phyloP scores from a whole-genome alignment of 169 alveolate genomes.

The Miamiensis avidus region DNA sequence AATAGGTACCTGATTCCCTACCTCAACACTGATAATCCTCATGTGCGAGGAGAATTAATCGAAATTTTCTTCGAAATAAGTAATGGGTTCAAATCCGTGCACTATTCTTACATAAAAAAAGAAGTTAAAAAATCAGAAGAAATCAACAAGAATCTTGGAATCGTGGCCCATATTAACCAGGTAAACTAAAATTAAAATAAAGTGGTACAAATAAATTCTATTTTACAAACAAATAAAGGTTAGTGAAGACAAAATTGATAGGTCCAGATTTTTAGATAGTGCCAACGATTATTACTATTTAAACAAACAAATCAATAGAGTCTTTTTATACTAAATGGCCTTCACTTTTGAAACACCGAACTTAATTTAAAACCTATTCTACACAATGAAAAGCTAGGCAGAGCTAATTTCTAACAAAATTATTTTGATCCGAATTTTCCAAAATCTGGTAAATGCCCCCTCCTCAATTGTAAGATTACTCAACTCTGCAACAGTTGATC shows the following conservation, averaged over 20 bases:
- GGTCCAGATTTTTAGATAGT: slow-evolving; percentile 2
- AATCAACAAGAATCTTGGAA: slow-evolving; percentile 24
- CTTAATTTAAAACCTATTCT: slow-evolving; percentile 2
- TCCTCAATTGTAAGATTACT: background rate
- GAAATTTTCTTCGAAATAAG: slow-evolving; percentile 7
- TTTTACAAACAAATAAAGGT: background rate
- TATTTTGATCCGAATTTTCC: slow-evolving; percentile 3
- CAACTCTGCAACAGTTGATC: slow-evolving; percentile 1
- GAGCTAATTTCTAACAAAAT: slow-evolving; percentile 17
- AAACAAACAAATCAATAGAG: background rate
- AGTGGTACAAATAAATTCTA: no score
- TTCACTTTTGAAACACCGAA: slow-evolving; percentile 20
- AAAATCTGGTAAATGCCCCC: slow-evolving; percentile 18
- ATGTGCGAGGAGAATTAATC: slow-evolving; percentile 8
- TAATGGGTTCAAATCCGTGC: background rate
- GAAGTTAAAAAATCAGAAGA: slow-evolving; percentile 15
- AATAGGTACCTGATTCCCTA: slow-evolving; percentile 1
- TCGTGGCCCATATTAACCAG: slow-evolving; percentile 10
- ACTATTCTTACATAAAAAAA: background rate
- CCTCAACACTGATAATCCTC: slow-evolving; percentile 9
- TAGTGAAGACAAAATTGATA: slow-evolving; percentile 21
- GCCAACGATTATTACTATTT: slow-evolving; percentile 17
- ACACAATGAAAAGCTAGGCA: slow-evolving; percentile 16
- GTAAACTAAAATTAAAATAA: background rate
- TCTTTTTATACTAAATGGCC: slow-evolving; percentile 9